A percentile compares a stretch with the other conserved stretches of the same genome.
phyloP scores from a whole-genome alignment of 169 alveolate genomes.

The Perkinsus marinus region DNA sequence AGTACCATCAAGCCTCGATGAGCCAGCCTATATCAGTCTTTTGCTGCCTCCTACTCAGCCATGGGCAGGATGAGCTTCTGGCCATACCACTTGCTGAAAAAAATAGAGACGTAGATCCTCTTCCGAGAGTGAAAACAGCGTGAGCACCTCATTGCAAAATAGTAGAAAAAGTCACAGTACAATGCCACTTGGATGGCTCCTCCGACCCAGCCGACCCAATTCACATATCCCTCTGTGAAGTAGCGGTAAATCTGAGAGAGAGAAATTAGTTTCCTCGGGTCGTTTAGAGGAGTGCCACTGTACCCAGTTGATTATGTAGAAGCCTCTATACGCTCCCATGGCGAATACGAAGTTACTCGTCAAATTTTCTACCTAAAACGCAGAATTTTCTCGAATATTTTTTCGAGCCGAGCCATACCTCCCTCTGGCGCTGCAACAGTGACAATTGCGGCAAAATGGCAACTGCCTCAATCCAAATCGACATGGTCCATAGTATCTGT shows the following conservation, averaged over 20 bases:
- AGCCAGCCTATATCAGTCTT: too few species aligned
- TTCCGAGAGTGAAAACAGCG: background rate
- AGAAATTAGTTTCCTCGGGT: too few species aligned
- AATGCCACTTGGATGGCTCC: conserved; percentile 78
- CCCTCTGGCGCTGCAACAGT: conserved; percentile 77
- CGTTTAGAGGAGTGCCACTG: conserved; percentile 7
- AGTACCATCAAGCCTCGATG: too few species aligned
- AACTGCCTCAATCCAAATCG: conserved; percentile 89
- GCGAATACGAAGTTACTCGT: conserved; percentile 80
- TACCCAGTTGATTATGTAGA: conserved; percentile 82
- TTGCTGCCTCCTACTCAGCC: background rate
- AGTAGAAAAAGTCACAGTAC: conserved; percentile 81
- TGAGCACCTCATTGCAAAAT: conserved; percentile 46
- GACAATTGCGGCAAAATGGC: conserved; percentile 88
- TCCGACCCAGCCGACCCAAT: conserved; percentile 65
- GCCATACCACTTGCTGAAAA: conserved; percentile 55
- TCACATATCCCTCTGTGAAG: conserved; percentile 50
- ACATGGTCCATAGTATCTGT: conserved; percentile 74
- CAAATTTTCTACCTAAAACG: conserved; percentile 55
- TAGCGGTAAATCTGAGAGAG: conserved; percentile 36
- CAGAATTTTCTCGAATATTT: too few species aligned
- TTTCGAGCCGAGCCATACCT: conserved; percentile 28
- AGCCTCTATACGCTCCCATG: conserved; percentile 79
- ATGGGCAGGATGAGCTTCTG: conserved; percentile 56
- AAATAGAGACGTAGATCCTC: background rate